Evolutionary conservation across 2,329 filamentous ascomycete genomes (phyloP).

Genomic region (Emmonsiellopsis sp.): DNA sequence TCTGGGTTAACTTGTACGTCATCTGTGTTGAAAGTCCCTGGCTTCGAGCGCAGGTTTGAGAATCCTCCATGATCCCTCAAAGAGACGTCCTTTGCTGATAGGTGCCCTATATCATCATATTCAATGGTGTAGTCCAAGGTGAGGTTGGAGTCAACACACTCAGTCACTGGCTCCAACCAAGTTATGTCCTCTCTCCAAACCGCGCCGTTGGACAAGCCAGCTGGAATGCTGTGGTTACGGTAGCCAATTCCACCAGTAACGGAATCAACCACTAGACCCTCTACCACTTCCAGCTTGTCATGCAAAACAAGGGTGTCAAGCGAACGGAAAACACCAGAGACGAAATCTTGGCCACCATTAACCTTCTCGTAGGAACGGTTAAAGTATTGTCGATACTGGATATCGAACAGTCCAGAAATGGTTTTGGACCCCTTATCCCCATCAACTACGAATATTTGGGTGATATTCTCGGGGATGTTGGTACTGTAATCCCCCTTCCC

Average conservation of each 20-base stretch:
- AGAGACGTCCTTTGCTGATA: conserved; percentile 12
- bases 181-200: conserved; percentile 35
- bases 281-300: conserved; percentile 19
- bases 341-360: neutral
- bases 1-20: neutral
- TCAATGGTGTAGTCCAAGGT: conserved; percentile 28
- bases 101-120: neutral
- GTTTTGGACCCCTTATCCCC: conserved; percentile 15
- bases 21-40: neutral
- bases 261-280: conserved; percentile 35
- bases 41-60: conserved; percentile 10
- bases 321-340: conserved; percentile 5
- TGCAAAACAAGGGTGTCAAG: conserved; percentile 19
- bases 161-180: conserved; percentile 32
- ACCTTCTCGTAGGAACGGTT: neutral
- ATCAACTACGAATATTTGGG: conserved; percentile 17
- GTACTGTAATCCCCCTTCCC: conserved; percentile 7
- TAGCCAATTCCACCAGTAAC: conserved; percentile 34
- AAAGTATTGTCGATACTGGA: conserved; percentile 17
- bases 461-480: conserved; percentile 19
- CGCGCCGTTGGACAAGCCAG: conserved; percentile 19
- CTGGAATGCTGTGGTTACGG: conserved; percentile 36
- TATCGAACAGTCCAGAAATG: conserved; percentile 28
- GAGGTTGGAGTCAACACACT: conserved; percentile 34
- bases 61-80: conserved; percentile 34